Conservation (phyloP, 129 eudicot species). For the Saposhnikovia divaricata region DNA sequence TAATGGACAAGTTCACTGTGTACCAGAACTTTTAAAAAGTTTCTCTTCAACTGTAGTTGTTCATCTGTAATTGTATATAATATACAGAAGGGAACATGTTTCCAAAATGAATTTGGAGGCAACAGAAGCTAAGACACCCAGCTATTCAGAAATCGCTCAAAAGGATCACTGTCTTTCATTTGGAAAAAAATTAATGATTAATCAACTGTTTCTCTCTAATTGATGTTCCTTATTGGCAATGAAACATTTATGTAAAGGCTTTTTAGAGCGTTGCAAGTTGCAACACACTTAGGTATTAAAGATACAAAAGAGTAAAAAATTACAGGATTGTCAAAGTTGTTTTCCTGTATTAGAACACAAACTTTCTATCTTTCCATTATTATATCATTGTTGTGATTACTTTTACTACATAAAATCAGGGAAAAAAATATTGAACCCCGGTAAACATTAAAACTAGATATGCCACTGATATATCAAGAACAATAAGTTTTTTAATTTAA, state of each 20-base stretch:
- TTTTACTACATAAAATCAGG: background rate
- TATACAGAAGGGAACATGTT: background rate
- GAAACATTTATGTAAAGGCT: background rate
- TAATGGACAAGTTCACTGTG: background rate
- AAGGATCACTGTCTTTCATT: background rate
- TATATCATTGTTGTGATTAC: background rate
- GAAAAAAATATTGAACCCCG: background rate
- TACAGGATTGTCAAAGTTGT: background rate
- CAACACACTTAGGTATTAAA: background rate
- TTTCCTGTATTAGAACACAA: background rate
- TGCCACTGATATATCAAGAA: background rate
- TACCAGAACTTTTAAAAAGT: background rate
- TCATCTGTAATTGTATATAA: background rate
- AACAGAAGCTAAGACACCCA: background rate
- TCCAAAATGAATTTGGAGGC: background rate
- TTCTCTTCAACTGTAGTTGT: background rate
- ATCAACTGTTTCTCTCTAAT: background rate
- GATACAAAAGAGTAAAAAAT: background rate
- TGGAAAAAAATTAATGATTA: background rate
- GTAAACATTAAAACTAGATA: background rate
- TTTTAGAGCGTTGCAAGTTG: background rate
- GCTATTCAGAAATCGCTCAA: background rate
- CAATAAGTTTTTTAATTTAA: background rate
- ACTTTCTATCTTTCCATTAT: background rate
- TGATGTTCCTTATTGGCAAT: background rate